A percentile compares a stretch with the other conserved stretches of the same genome.
Conservation (phyloP, 73 alveolate genomes). For the Paramecium bursaria region DNA sequence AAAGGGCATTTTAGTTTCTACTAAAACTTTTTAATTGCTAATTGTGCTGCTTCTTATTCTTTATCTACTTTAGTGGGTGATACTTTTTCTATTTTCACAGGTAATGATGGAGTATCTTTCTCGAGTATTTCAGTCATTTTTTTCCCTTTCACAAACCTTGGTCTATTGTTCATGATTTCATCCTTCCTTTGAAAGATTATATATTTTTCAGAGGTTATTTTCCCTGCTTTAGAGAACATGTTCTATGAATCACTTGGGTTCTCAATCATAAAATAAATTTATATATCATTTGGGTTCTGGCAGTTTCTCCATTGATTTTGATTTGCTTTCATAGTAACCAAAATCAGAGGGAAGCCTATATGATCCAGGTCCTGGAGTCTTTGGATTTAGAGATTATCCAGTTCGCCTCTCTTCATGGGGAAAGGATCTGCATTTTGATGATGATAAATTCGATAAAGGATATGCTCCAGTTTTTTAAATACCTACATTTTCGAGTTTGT, state of each 20-base stretch:
- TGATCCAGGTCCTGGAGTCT: constrained; percentile 93
- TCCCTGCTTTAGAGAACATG: constrained; percentile 72
- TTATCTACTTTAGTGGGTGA: neutral
- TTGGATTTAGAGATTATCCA: constrained; percentile 21
- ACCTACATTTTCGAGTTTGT: constrained; percentile 67
- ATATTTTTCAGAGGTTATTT: constrained; percentile 63
- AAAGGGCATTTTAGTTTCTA: constrained; percentile 18
- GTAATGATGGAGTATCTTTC: neutral
- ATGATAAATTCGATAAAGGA: constrained; percentile 31
- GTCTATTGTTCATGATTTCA: constrained; percentile 22
- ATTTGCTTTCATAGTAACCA: constrained; percentile 82
- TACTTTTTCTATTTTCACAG: constrained; percentile 14
- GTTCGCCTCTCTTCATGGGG: constrained; percentile 67
- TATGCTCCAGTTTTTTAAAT: constrained; percentile 50
- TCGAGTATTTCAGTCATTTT: neutral
- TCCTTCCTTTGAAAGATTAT: constrained; percentile 59
- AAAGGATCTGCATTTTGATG: constrained; percentile 68
- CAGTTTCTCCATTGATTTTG: constrained; percentile 22
- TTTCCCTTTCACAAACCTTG: neutral
- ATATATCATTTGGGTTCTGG: too few species aligned
- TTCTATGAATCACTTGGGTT: constrained; percentile 55
- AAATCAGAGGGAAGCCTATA: constrained; percentile 89
- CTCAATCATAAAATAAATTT: too few species aligned
- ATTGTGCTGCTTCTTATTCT: neutral
- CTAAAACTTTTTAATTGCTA: neutral